Evolutionary conservation across 139 green algal species (phyloP), one percentile per base, ranked within the genome.

Genomic region (Closterium sp.): DNA sequence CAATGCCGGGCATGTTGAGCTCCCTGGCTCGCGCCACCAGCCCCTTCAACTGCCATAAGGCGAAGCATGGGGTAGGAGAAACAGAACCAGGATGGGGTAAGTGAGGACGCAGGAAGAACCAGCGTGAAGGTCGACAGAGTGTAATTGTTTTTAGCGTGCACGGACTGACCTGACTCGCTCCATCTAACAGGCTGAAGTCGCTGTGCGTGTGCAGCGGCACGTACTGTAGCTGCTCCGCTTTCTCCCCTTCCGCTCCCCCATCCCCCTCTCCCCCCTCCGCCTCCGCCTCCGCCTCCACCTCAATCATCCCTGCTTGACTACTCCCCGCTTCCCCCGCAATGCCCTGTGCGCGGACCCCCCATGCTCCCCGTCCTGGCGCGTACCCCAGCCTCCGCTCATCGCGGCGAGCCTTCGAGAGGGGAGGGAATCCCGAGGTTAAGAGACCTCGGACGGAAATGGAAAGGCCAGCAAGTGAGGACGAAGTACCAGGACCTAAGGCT

Each of bases 121-220:
- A 69, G 43, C 43, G 43, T 2, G 1, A 25, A 25, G 43, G 23
- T 69, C 30, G 36, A 10, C n/a, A n/a, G n/a, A n/a, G n/a, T n/a
- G n/a, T n/a, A n/a, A n/a, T n/a, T n/a, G n/a, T n/a, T n/a, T n/a
- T n/a, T n/a, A n/a, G n/a, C n/a, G n/a, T n/a, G n/a, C n/a, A n/a
- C n/a, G n/a, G n/a, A 86, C 25, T 2, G 19, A 88, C 89, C 89
- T 92, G 87, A 1, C 87, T 89, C 9, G 87, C 87, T 30, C 90
- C 90, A 36, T 89, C 90, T 7, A 93, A 2, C 16, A 93, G 81
- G 81, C 90, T 93, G 38, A 93, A 93, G 38, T 93, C 86, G 38
- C 90, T 93, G 38, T 93, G 90, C 8, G 83, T 38, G 87, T 92
- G 90, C 23, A 93, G 9, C 0, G 90, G 43, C 34, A 93, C 90